A percentile compares a stretch with the other conserved stretches of the same genome.
phyloP scores from a whole-genome alignment of 495 filamentous ascomycete genomes.

The Staphylotrichum tortipilum region DNA sequence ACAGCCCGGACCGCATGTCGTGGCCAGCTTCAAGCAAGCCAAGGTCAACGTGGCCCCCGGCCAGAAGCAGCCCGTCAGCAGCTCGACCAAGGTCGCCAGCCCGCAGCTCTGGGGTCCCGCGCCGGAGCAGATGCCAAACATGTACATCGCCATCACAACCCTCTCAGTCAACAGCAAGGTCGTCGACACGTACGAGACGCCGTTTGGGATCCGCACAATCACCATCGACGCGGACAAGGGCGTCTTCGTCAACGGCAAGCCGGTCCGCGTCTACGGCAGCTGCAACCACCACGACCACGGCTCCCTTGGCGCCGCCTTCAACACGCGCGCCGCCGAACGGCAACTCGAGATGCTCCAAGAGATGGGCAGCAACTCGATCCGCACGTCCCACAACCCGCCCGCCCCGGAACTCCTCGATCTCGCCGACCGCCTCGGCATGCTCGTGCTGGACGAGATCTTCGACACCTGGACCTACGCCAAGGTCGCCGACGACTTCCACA shows the following conservation, averaged over 20 bases:
- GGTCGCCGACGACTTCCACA: slow-evolving; percentile 37
- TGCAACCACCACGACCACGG: slow-evolving; percentile 44
- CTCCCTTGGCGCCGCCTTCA: slow-evolving; percentile 38
- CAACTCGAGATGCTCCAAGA: slow-evolving; percentile 39
- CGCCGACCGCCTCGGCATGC: slow-evolving; percentile 48
- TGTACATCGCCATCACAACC: slow-evolving; percentile 39
- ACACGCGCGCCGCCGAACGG: slow-evolving; percentile 35
- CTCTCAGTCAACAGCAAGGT: slow-evolving; percentile 16
- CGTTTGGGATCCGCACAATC: slow-evolving; percentile 39
- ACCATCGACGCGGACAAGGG: slow-evolving; percentile 29
- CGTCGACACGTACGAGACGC: slow-evolving; percentile 41
- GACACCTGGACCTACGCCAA: slow-evolving; percentile 38
- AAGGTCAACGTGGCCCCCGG: slow-evolving; percentile 22
- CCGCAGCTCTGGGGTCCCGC: slow-evolving; percentile 42
- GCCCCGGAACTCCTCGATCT: slow-evolving; percentile 48
- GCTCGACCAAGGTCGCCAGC: slow-evolving; percentile 25
- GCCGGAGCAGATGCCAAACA: slow-evolving; percentile 34
- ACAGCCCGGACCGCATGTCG: slow-evolving; percentile 6
- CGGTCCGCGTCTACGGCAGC: slow-evolving; percentile 32
- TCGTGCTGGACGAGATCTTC: slow-evolving; percentile 49
- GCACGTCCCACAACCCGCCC: slow-evolving; percentile 44
- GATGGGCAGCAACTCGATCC: slow-evolving; percentile 41
- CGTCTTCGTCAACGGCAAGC: slow-evolving; percentile 33
- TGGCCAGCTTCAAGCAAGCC: slow-evolving; percentile 19
- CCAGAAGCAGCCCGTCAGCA: slow-evolving; percentile 24